A percentile compares a stretch with the other conserved stretches of the same genome.
These are phyloP conservation scores for Xylariales sp. DNA, from an alignment of 2,329 filamentous ascomycete genomes.

Conservation along the genomic window DNA sequence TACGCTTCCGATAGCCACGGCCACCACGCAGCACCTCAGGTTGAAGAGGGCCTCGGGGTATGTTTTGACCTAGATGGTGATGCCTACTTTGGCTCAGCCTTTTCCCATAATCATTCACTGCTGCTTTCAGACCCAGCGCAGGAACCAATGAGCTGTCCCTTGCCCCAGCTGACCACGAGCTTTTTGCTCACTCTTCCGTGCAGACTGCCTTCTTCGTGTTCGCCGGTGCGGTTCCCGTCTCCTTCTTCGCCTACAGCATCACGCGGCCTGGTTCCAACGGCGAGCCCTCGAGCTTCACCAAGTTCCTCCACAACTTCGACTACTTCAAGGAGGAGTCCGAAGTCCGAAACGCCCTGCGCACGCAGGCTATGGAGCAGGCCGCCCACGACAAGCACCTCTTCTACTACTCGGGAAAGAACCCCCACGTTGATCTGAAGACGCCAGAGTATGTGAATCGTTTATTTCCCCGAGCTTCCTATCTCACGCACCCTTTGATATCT, in stretches of 20 bases:
- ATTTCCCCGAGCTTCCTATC: too few relatives aligned
- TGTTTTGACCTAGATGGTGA: conserved; percentile 27
- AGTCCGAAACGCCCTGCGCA: conserved; percentile 48
- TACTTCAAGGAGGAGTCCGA: conserved; percentile 46
- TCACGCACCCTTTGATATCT: too few relatives aligned
- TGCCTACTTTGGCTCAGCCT: too few relatives aligned
- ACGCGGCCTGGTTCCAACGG: conserved; percentile 44
- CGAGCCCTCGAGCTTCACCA: conserved; percentile 41
- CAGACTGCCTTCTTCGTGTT: conserved; percentile 46
- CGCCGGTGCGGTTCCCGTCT: conserved; percentile 38
- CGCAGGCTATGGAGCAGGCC: conserved; percentile 49
- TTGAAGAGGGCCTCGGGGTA: conserved; percentile 55
- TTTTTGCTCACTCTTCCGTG: too few relatives aligned
- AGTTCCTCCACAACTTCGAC: conserved; percentile 41
- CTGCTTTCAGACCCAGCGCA: too few relatives aligned
- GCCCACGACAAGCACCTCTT: conserved; percentile 54
- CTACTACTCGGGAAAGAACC: conserved; percentile 38
- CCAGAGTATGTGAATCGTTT: conserved; percentile 57
- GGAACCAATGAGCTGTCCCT: too few relatives aligned
- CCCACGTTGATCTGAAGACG: conserved; percentile 47
- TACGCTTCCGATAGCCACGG: conserved; percentile 52
- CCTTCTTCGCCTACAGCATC: conserved; percentile 43
- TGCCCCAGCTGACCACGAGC: too few relatives aligned
- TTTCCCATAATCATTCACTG: too few relatives aligned
- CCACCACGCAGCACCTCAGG: conserved; percentile 31